Evolutionary conservation across 1,139 yeast genomes (phyloP).

Genomic region (Suhomyces guaymorum): DNA sequence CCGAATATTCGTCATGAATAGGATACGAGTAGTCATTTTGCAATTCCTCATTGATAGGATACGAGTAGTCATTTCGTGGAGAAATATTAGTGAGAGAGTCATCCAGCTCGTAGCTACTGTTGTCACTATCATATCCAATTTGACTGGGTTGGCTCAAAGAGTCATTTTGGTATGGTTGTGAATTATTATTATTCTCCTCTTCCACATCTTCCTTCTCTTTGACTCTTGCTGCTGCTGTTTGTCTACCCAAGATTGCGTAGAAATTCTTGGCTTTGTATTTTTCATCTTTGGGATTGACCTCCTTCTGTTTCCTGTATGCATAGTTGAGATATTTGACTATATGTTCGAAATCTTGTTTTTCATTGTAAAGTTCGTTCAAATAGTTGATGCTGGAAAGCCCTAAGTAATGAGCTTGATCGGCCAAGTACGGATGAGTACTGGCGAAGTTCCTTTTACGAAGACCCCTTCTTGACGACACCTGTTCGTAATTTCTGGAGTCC

Average conservation of each 20-base stretch:
- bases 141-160: slow-evolving; percentile 7
- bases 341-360: slow-evolving; percentile 34
- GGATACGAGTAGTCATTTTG: too few species aligned
- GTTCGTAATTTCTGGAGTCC: slow-evolving; percentile 18
- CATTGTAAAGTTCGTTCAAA: slow-evolving; percentile 39
- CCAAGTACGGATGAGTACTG: slow-evolving; percentile 49
- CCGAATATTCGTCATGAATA: slow-evolving; percentile 1
- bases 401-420: slow-evolving; percentile 50
- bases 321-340: slow-evolving; percentile 41
- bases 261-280: slow-evolving; percentile 42
- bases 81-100: slow-evolving; percentile 2
- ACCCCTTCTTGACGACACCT: slow-evolving; percentile 28
- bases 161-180: slow-evolving; percentile 4
- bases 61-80: too few species aligned
- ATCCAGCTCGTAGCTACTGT: slow-evolving; percentile 9
- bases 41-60: too few species aligned
- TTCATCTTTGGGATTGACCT: slow-evolving; percentile 41
- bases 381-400: slow-evolving; percentile 39
- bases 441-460: slow-evolving; percentile 48
- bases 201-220: slow-evolving; percentile 13
- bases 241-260: slow-evolving; percentile 38
- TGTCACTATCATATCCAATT: slow-evolving; percentile 3
- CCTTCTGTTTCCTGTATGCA: slow-evolving; percentile 34
- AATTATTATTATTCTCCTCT: slow-evolving; percentile 4
- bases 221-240: slow-evolving; percentile 15